Base-by-base conservation (phyloP, 768 basidiomycete species). In the Podaxis sp. region DNA sequence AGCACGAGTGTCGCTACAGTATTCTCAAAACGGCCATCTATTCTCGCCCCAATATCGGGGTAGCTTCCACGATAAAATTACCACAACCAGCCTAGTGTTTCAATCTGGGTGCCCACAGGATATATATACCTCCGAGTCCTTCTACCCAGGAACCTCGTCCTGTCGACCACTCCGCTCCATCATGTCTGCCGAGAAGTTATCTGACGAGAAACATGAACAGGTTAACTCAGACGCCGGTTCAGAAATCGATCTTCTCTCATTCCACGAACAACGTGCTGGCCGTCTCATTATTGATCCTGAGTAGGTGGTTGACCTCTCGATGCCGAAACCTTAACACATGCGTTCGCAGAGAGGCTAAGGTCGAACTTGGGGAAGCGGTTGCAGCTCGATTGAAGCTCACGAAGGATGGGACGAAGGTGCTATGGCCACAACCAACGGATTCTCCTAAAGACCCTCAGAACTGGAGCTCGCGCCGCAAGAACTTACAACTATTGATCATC, bases 401-500 rank as follows among this genome's bases (percentile, higher is more conserved):
- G 3, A 63, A 66, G 17, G 84, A 87, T 60, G 86, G 87, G 0
- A 81, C 75, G 17, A 85, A 79, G 54, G 81, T 89, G 9, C 78
- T 90, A 0, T 89, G 87, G 85, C 88, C 88, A 19, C 88, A 89
- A 66, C 87, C 88, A 1, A 80, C 82, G 1, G 83, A 88, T 55
- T 79, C 84, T 50, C 79, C 81, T 0, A 74, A 81, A n/a, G 87
- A 89, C 66, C 88, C 87, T 17, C 86, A 88, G 72, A 88, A 87
- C 66, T 89, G 87, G 87, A 77, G 79, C 19, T 72, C 75, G 53
- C 66, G 77, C 25, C 79, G 78, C 40, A 89, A 88, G 73, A 76
- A 77, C 60, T 57, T 85, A 0, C 85, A 86, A 65, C 75, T 90
- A 1, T 63, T 85, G 41, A 83, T 89, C 52, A 76, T 88, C 58